phyloP scores from a whole-genome alignment of 2,329 filamentous ascomycete species.

The Aspergillus ustus region DNA sequence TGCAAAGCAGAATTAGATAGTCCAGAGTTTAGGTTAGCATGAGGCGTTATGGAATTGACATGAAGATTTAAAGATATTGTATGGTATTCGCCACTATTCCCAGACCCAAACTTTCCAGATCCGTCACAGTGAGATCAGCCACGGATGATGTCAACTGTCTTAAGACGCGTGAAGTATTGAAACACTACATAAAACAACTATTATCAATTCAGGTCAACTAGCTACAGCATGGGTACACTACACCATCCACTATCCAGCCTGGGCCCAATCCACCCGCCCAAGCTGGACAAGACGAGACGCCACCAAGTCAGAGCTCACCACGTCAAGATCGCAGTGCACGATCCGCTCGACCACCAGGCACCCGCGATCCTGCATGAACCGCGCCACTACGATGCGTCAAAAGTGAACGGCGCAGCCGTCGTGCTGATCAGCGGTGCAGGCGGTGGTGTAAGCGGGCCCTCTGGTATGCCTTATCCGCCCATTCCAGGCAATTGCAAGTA shows the following conservation, averaged over 20 bases:
- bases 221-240: neutral
- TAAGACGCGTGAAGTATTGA: neutral
- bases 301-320: neutral
- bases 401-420: conserved; percentile 26
- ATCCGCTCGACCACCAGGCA: conserved; percentile 29
- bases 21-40: neutral
- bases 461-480: conserved; percentile 29
- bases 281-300: neutral
- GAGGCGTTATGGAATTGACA: too few species aligned
- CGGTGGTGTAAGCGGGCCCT: conserved; percentile 47
- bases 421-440: conserved; percentile 41
- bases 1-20: neutral
- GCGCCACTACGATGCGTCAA: conserved; percentile 26
- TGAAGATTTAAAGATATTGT: too few species aligned
- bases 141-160: conserved; percentile 1
- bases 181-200: neutral
- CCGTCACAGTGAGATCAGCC: neutral
- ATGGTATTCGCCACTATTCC: neutral
- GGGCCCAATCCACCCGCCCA: conserved; percentile 2
- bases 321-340: conserved; percentile 23
- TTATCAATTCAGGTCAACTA: neutral
- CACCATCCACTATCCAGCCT: neutral
- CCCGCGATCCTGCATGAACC: conserved; percentile 40
- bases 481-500: neutral
- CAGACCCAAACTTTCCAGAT: neutral